These are phyloP conservation scores for Ogataea thermomethanolica DNA, from an alignment of 805 yeast genomes.

Conservation along the genomic window DNA sequence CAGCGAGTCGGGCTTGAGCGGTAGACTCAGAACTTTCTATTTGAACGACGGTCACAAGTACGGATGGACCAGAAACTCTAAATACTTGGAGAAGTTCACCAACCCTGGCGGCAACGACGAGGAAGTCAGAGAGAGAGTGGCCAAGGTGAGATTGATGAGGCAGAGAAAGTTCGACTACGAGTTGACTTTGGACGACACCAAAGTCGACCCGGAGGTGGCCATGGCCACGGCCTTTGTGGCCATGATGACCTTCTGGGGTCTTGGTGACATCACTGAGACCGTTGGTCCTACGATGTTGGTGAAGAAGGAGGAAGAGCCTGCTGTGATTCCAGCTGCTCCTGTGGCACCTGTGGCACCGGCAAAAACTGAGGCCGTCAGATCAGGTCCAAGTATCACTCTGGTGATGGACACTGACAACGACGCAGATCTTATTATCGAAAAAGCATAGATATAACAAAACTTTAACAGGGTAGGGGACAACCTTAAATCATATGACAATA, in stretches of 20 bases:
- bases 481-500: slow-evolving; percentile 4
- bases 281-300: slow-evolving; percentile 45
- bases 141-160: slow-evolving; percentile 53
- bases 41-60: slow-evolving; percentile 51
- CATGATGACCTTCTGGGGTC: slow-evolving; percentile 67
- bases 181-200: slow-evolving; percentile 45
- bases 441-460: slow-evolving; percentile 14
- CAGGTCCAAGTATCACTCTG: slow-evolving; percentile 27
- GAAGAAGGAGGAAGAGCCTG: slow-evolving; percentile 11
- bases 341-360: slow-evolving; percentile 1
- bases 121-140: slow-evolving; percentile 51
- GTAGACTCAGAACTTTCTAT: slow-evolving; percentile 45
- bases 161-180: slow-evolving; percentile 60
- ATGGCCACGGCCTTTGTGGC: slow-evolving; percentile 59
- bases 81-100: slow-evolving; percentile 47
- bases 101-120: slow-evolving; percentile 58
- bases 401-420: slow-evolving; percentile 30
- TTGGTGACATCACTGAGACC: slow-evolving; percentile 50
- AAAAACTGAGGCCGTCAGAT: slow-evolving; percentile 2
- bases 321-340: slow-evolving; percentile 8
- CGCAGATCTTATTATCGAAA: slow-evolving; percentile 33
- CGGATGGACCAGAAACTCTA: slow-evolving; percentile 53
- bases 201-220: slow-evolving; percentile 49
- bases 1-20: slow-evolving; percentile 36
- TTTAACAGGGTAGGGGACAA: slow-evolving; percentile 10